Base-by-base conservation (phyloP, 1,284 basidiomycete genomes). In the Phenoliferia sp. region DNA sequence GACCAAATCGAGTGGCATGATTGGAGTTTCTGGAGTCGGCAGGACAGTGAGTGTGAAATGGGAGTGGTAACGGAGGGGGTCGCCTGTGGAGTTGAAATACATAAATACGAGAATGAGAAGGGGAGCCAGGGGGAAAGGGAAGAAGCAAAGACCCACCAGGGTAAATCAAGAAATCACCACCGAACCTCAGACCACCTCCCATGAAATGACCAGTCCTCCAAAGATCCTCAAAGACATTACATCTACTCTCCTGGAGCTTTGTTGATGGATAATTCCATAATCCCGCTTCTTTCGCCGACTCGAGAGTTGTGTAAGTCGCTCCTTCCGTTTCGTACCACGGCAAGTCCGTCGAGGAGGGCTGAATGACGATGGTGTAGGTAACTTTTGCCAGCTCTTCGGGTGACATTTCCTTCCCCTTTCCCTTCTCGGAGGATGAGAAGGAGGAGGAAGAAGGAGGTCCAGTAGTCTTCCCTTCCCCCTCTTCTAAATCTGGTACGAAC, bases 101-200 rank as follows among this genome's bases (percentile, higher is more conserved):
- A 22, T 34, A 5, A 39, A 17, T n/a, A 33, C 33, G 6, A 34
- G 16, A 29, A 28, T 44, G 34, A 36, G 58, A 26, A 16, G 17
- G 32, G 54, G 19, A 29, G 28, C 15, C 56, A 19, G 19, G 31
- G 26, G 31, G 33, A 17, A 34, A 35, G 4, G 34, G n/a, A 17
- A 59, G 5, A 33, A 39, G 59, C n/a, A 26, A 35, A 32, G 60
- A 80, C 86, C 61, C 74, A 92, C 92, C 93, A 62, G 96, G 96
- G 80, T 99, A 99, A 1, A 97, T 89, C 52, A 98, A 81, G 79
- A 93, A 97, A 75, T 97, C 92, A 1, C 94, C 94, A 9, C 96
- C 96, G 76, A 99, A 99, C 75, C 89, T 90, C 76, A 94, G 86
- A 0, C 92, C 94, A 0, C 85, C 86, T 58, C 92, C 92, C 84